Conservation (phyloP, 2,329 filamentous ascomycete genomes). For the Sporothrix phasma region DNA sequence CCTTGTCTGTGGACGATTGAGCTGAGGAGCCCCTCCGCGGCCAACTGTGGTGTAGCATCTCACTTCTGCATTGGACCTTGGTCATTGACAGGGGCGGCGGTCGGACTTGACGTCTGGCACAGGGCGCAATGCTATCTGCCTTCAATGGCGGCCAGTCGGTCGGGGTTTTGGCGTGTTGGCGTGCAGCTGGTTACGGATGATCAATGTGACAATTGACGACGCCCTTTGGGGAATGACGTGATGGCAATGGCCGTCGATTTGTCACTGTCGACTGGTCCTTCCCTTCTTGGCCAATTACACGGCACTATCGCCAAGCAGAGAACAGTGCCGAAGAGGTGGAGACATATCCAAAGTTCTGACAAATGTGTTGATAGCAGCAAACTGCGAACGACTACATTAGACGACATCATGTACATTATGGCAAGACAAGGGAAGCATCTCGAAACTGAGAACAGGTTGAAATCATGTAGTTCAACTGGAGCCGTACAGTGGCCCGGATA, state of each 20-base stretch:
- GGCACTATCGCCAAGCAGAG: neutral
- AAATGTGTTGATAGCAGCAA: neutral
- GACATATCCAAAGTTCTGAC: neutral
- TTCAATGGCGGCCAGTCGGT: neutral
- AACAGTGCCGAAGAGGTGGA: neutral
- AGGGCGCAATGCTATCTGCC: neutral
- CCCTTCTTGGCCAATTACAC: neutral
- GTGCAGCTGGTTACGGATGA: neutral
- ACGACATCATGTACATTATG: neutral
- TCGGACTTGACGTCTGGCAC: neutral
- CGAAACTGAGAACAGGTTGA: neutral
- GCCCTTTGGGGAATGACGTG: slow-evolving; percentile 4
- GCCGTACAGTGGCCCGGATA: neutral
- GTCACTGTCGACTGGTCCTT: neutral
- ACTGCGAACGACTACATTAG: no score
- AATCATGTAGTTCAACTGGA: neutral
- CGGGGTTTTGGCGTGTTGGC: neutral
- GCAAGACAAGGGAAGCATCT: neutral
- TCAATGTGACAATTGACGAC: neutral
- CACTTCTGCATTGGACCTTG: neutral
- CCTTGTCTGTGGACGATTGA: no score
- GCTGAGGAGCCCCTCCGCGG: neutral
- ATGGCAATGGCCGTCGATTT: neutral
- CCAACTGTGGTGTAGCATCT: neutral
- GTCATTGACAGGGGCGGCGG: neutral